Evolutionary conservation across 257 asterid genomes (phyloP).

Genomic region (Petrea volubilis): DNA sequence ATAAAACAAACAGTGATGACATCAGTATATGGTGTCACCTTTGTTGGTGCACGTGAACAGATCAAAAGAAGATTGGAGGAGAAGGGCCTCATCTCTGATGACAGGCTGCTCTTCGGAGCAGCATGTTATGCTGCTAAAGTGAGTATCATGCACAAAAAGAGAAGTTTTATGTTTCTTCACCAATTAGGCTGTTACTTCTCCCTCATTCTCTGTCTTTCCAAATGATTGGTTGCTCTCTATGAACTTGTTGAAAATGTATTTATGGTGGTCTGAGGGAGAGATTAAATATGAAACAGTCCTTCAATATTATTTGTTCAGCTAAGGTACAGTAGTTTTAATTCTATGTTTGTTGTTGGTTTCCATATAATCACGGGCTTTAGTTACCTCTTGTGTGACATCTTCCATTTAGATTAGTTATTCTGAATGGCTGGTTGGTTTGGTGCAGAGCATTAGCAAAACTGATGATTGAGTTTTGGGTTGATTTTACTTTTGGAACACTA

Average conservation of each 20-base stretch:
- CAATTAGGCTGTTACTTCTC: background rate
- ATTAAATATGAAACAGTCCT: too few relatives aligned
- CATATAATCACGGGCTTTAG: background rate
- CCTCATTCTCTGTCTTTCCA: background rate
- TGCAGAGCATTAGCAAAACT: background rate
- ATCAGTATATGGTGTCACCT: slow-evolving; percentile 97
- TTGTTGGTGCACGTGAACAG: slow-evolving; percentile 96
- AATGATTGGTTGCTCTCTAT: background rate
- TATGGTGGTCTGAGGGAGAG: too few relatives aligned
- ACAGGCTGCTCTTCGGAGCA: slow-evolving; percentile 69
- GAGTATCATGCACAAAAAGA: slow-evolving; percentile 28
- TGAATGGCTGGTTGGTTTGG: background rate
- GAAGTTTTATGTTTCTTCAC: background rate
- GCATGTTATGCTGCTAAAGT: slow-evolving; percentile 96
- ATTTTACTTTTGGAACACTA: background rate
- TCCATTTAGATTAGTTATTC: background rate
- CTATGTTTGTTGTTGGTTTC: background rate
- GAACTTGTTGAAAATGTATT: background rate
- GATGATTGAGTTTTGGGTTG: background rate
- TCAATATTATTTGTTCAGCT: background rate
- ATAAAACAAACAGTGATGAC: slow-evolving; percentile 99
- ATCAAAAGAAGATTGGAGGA: slow-evolving; percentile 85
- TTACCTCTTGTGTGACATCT: background rate
- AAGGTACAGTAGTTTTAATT: background rate
- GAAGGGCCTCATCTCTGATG: slow-evolving; percentile 83